phyloP scores from a whole-genome alignment of 768 basidiomycete species.

The Boletellus sp. region DNA sequence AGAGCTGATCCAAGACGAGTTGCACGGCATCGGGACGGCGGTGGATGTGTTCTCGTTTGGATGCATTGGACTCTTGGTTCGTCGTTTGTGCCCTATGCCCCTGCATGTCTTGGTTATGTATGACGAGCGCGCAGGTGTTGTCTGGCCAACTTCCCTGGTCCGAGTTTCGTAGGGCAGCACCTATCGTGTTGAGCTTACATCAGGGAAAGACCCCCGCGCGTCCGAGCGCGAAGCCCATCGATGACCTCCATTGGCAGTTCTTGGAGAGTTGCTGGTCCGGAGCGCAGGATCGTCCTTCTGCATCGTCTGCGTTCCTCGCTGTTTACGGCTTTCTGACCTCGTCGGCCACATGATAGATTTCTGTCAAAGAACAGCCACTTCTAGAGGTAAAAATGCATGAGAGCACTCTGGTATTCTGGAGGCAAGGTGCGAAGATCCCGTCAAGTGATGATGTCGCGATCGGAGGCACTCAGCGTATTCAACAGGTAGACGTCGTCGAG shows the following conservation, averaged over 20 bases:
- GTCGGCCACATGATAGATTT: background rate
- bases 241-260: slow-evolving; percentile 9
- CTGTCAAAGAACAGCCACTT: no score
- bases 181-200: slow-evolving; percentile 2
- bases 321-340: slow-evolving; percentile 8
- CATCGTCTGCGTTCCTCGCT: slow-evolving; percentile 10
- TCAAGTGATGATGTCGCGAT: background rate
- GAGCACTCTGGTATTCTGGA: no score
- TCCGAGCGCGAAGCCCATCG: slow-evolving; percentile 1
- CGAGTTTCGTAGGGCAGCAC: slow-evolving; percentile 7
- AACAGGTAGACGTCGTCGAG: slow-evolving; percentile 10
- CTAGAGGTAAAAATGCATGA: no score
- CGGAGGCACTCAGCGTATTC: slow-evolving; percentile 2
- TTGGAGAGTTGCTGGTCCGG: slow-evolving; percentile 10
- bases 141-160: slow-evolving; percentile 13
- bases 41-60: slow-evolving; percentile 13
- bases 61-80: slow-evolving; percentile 11
- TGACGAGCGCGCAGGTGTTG: slow-evolving; percentile 4
- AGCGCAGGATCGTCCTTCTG: slow-evolving; percentile 9
- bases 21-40: background rate
- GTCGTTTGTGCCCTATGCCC: no score
- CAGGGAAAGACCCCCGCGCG: slow-evolving; percentile 4
- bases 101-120: no score
- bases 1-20: slow-evolving; percentile 6
- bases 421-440: no score